Evolutionary conservation across 1,284 basidiomycete genomes (phyloP).

Genomic region (Austropuccinia psidii): DNA sequence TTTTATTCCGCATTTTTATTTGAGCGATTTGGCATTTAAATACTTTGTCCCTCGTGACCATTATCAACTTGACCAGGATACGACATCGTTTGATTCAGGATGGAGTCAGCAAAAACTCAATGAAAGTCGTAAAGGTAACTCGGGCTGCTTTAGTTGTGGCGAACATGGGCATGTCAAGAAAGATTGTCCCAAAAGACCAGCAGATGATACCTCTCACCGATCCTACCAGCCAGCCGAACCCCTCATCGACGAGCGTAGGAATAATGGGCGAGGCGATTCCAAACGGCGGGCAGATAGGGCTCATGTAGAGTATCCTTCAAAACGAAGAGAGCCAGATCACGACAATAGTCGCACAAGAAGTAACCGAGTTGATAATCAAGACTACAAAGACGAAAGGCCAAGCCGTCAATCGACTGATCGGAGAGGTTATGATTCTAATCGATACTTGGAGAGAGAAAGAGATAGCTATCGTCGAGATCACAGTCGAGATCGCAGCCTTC

Average conservation of each 20-base stretch:
- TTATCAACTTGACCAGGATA: constrained; percentile 4
- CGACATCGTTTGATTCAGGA: constrained; percentile 18
- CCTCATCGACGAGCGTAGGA: not conserved
- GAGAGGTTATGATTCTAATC: too few species aligned
- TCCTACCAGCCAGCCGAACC: not conserved
- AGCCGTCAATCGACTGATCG: not conserved
- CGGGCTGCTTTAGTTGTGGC: constrained; percentile 26
- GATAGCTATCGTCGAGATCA: not conserved
- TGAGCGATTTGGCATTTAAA: not conserved
- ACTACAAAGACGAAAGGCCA: not conserved
- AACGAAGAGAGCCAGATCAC: not conserved
- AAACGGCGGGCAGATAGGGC: not conserved
- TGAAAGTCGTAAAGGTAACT: not conserved
- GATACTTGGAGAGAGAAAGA: too few species aligned
- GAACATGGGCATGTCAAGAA: constrained; percentile 7
- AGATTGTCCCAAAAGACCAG: constrained; percentile 11
- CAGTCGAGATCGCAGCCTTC: not conserved
- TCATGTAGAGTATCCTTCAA: constrained; percentile 22
- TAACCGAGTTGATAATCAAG: not conserved
- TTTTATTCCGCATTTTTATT: not conserved
- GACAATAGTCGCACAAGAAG: not conserved
- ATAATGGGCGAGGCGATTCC: not conserved
- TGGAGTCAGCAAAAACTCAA: constrained; percentile 16
- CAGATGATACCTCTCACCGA: not conserved
- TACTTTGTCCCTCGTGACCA: not conserved